phyloP scores from a whole-genome alignment of 306 rosid genomes.

The Quercus robur region DNA sequence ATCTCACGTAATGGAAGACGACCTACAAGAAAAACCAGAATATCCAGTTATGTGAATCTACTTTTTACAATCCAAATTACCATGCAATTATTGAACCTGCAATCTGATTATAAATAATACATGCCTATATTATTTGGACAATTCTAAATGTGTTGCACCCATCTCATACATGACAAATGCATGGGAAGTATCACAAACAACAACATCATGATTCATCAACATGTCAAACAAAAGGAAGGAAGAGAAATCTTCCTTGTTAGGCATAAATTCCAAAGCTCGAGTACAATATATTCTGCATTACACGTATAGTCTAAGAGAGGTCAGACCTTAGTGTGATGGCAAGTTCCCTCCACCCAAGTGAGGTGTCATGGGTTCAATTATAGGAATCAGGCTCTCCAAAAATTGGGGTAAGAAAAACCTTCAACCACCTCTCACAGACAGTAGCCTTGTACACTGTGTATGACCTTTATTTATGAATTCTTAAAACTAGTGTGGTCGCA shows the following conservation, averaged over 20 bases:
- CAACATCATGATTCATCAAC: neutral
- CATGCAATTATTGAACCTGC: neutral
- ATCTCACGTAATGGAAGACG: slow-evolving; percentile 67
- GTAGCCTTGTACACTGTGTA: no score
- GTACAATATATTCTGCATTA: neutral
- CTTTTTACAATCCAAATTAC: slow-evolving; percentile 1
- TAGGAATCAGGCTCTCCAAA: no score
- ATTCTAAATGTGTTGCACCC: neutral
- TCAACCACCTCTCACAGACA: no score
- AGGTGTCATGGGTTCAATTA: no score
- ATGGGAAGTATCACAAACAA: neutral
- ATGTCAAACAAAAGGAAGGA: neutral
- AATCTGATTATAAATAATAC: slow-evolving; percentile 1
- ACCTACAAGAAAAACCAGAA: slow-evolving; percentile 47
- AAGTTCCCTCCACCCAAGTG: no score
- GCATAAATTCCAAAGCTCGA: neutral
- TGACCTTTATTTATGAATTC: no score
- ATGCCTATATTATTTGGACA: neutral
- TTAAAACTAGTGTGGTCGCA: neutral
- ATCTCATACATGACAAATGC: neutral
- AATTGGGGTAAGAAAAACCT: no score
- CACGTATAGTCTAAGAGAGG: neutral
- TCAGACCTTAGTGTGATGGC: no score
- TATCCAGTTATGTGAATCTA: slow-evolving; percentile 10
- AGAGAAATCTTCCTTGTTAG: neutral